Base-by-base conservation (phyloP, 371 early-diverging fungal species). In the Zychaea mexicana region DNA sequence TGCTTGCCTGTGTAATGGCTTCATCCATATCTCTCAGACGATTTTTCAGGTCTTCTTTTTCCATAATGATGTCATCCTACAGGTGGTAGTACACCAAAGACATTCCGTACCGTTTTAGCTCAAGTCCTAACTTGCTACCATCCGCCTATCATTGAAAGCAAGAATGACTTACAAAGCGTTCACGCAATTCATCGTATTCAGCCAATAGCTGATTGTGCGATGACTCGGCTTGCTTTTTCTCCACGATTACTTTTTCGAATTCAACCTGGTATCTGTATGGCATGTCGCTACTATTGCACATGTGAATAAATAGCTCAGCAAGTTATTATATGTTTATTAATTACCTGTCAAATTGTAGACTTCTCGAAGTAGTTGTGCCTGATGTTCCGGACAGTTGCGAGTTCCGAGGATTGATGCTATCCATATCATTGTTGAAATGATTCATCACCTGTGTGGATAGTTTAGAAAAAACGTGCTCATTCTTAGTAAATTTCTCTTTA, bases 11-110 rank as follows among this genome's bases (percentile, higher is more conserved):
- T 2, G 82, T 79, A 19, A 89, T 76, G 1, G 85, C 81, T 30
- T 81, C 79, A 68, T 93, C 94, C 84, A 90, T 77, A 62, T 93
- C 92, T n/a, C 78, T 74, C 32, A 94, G 68, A 47, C 89, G 82
- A 24, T 64, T 74, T 39, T 83, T 77, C 42, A 91, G 54, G 12
- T 90, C 90, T 49, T 88, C 81, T 42, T 87, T 88, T 66, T 92
- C 92, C 13, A 68, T 72, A 32, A 81, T 39, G 17, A 88, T 36
- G 32, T 88, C 87, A 21, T 93, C 92, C 92, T 92, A 8, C 32
- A 9, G 22, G 24, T 22, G 42, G 15, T 12, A 17, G 7, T 3
- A 30, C 15, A 10, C n/a, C 9, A 17, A 47, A 60, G 6, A 31
- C 2, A 42, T 7, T 42, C 2, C 13, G 15, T 12, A 42, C n/a